phyloP scores from a whole-genome alignment of 345 rosid genomes.

The Gossypium longicalyx region DNA sequence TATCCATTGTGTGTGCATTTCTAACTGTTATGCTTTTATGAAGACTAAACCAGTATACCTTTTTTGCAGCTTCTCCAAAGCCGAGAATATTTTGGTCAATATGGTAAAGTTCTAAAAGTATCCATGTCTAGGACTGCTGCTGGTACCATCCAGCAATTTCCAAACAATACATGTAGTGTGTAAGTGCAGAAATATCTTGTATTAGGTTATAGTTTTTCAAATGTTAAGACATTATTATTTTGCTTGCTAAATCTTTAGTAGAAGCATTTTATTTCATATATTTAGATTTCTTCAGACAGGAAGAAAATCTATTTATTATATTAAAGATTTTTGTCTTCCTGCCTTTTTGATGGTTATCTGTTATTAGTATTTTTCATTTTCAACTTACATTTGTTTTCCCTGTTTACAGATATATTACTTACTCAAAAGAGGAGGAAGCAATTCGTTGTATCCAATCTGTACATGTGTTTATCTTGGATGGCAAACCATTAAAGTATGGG shows the following conservation, averaged over 20 bases:
- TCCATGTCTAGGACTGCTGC: slow-evolving; percentile 84
- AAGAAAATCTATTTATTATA: neutral
- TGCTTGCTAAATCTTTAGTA: neutral
- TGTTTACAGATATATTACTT: slow-evolving; percentile 66
- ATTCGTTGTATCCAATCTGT: slow-evolving; percentile 86
- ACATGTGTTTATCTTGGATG: slow-evolving; percentile 85
- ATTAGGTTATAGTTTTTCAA: neutral
- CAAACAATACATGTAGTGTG: slow-evolving; percentile 94
- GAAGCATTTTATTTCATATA: neutral
- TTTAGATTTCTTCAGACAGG: neutral
- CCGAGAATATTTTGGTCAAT: slow-evolving; percentile 81
- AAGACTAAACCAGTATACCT: neutral
- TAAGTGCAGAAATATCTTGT: slow-evolving; percentile 34
- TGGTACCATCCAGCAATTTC: slow-evolving; percentile 79
- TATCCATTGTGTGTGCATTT: neutral
- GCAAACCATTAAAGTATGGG: slow-evolving; percentile 60
- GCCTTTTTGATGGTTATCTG: neutral
- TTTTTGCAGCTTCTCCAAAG: slow-evolving; percentile 67
- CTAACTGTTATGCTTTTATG: neutral
- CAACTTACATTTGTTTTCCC: neutral
- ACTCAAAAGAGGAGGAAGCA: slow-evolving; percentile 82
- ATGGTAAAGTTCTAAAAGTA: slow-evolving; percentile 86
- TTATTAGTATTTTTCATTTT: neutral
- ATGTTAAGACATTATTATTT: neutral
- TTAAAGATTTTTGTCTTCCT: neutral